Conservation (phyloP, 1,284 basidiomycete species). For the Chalciporus sp. region DNA sequence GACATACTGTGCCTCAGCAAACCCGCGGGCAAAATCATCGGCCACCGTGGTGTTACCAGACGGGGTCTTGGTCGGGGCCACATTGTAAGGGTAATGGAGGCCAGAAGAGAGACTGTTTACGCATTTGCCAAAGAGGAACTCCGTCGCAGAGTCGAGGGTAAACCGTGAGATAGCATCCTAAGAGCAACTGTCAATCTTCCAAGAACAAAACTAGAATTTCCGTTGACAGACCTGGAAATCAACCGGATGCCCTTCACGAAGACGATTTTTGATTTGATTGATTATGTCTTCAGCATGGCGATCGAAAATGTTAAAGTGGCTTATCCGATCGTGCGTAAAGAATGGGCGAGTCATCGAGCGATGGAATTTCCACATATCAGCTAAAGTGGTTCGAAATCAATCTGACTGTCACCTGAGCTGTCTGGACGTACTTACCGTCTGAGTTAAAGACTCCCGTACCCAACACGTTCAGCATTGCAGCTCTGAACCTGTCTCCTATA, state of each 20-base stretch:
- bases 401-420: constrained; percentile 2
- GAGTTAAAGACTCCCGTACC: constrained; percentile 51
- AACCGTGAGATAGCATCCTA: constrained; percentile 47
- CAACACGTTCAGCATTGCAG: constrained; percentile 33
- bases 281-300: constrained; percentile 38
- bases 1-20: constrained; percentile 40
- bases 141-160: constrained; percentile 56
- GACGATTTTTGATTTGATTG: constrained; percentile 33
- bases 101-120: constrained; percentile 42
- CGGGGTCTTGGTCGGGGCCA: constrained; percentile 15
- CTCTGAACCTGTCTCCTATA: constrained; percentile 31
- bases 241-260: constrained; percentile 38
- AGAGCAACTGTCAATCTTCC: neutral
- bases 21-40: constrained; percentile 32
- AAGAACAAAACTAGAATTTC: neutral
- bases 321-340: constrained; percentile 51
- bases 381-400: constrained; percentile 13
- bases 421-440: constrained; percentile 34
- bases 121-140: constrained; percentile 54
- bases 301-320: constrained; percentile 51
- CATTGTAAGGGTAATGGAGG: constrained; percentile 47
- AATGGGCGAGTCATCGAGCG: constrained; percentile 53
- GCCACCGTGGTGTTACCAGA: constrained; percentile 11
- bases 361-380: constrained; percentile 47
- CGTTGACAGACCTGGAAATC: constrained; percentile 40